phyloP scores from a whole-genome alignment of 257 asterid genomes.

The Perilla frutescens region DNA sequence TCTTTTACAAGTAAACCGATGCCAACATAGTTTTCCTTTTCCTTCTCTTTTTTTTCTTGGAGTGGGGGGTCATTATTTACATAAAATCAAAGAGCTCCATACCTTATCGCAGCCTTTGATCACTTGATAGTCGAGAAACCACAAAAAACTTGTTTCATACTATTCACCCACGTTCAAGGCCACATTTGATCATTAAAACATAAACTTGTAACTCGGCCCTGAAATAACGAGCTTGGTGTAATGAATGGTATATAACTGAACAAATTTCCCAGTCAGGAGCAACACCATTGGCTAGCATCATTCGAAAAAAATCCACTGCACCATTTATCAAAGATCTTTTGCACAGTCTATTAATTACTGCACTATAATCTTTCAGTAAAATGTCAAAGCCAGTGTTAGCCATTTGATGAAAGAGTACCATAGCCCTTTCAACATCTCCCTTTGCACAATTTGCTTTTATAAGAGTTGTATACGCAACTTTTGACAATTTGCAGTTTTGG shows the following conservation, averaged over 20 bases:
- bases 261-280: slow-evolving; percentile 55
- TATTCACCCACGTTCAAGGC: slow-evolving; percentile 53
- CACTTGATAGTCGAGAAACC: slow-evolving; percentile 22
- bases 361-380: slow-evolving; percentile 74
- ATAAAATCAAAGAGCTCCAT: slow-evolving; percentile 13
- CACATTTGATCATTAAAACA: slow-evolving; percentile 63
- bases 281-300: slow-evolving; percentile 58
- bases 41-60: not conserved
- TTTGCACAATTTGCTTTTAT: slow-evolving; percentile 81
- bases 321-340: slow-evolving; percentile 56
- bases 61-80: not conserved
- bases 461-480: slow-evolving; percentile 69
- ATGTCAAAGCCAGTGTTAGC: slow-evolving; percentile 61
- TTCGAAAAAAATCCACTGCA: slow-evolving; percentile 54
- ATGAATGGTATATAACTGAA: slow-evolving; percentile 49
- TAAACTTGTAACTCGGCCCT: slow-evolving; percentile 46
- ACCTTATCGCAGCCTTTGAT: slow-evolving; percentile 27
- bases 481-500: slow-evolving; percentile 50
- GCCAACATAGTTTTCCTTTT: slow-evolving; percentile 2
- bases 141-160: slow-evolving; percentile 6
- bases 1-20: slow-evolving; percentile 5
- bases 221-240: slow-evolving; percentile 44
- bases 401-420: slow-evolving; percentile 62
- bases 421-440: slow-evolving; percentile 66
- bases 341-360: slow-evolving; percentile 80